Evolutionary conservation across 805 yeast genomes (phyloP), one percentile per base, ranked within the genome.

Genomic region (Saccharomycopsis lassenensis): DNA sequence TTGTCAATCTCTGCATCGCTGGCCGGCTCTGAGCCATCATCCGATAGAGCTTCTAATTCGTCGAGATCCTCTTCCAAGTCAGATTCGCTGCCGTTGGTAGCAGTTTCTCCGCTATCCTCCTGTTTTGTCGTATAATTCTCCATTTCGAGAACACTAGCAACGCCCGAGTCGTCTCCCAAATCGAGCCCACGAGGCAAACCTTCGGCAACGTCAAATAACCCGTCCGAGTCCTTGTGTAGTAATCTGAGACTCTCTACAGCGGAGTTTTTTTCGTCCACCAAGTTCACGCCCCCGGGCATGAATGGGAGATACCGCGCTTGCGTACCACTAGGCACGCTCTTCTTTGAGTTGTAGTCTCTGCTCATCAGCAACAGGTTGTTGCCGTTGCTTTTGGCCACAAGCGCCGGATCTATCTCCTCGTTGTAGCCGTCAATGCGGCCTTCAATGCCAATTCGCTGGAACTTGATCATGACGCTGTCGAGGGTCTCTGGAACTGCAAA

Each of bases 241-340:
- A 61, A 58, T 26, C 56, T 47, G 0, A 62, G 51, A 3, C 54
- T 57, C 35, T 63, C 68, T 6, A 51, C 49, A 16, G 54, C 49
- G 4, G 40, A 17, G 10, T 25, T 16, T 8, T 49, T 48, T 7
- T 46, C 52, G 4, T 50, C 36, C 25, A 41, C 48, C 46, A 58
- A 49, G 2, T 58, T 58, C n/a, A 71, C 46, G 2, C 97, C 96
- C 46, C 98, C 97, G 0, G 98, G 98, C 40, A 79, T 77, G 52
- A 91, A 91, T 0, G 98, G 98, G 49, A 89, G 58, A 48, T 70
- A 81, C n/a, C n/a, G n/a, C 14, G 74, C 69, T 0, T 93, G 66
- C 3, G 74, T 64, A 0, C 97, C 97, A 31, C 66, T 62, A 2
- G 84, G 58, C 2, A 76, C 61, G 27, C 74, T 78, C n/a, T 62